These are phyloP conservation scores for Aspergillus sp. DNA, from an alignment of 2,329 filamentous ascomycete species.

Conservation along the genomic window DNA sequence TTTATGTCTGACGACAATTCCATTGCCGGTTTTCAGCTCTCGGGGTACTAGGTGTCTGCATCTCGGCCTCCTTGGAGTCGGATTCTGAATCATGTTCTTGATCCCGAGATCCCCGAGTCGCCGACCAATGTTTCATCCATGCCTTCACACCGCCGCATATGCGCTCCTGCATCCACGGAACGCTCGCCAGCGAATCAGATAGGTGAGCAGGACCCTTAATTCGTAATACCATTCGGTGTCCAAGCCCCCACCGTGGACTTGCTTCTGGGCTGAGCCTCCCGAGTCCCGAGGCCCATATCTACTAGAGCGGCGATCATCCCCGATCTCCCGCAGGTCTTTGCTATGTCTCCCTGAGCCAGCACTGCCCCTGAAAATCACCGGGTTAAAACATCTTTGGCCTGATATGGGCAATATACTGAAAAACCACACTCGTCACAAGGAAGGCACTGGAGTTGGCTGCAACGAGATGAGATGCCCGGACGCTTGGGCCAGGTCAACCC, in stretches of 20 bases:
- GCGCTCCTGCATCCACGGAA: not conserved
- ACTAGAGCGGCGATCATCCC: not conserved
- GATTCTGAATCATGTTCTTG: not conserved
- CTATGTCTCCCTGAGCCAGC: not conserved
- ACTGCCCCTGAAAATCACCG: not conserved
- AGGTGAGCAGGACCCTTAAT: not conserved
- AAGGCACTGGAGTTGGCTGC: not conserved
- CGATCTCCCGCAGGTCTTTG: not conserved
- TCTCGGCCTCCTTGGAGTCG: not conserved
- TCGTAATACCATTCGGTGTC: not conserved
- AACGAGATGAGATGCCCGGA: not conserved
- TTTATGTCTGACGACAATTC: not conserved
- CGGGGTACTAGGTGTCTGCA: not conserved
- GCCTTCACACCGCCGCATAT: not conserved
- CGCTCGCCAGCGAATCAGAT: not conserved
- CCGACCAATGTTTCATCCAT: slow-evolving; percentile 4
- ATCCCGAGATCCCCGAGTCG: slow-evolving; percentile 12
- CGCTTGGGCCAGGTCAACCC: not conserved
- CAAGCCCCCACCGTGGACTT: too few relatives aligned
- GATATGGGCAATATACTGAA: not conserved
- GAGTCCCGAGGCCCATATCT: not conserved
- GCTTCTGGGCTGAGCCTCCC: too few relatives aligned
- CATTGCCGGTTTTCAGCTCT: not conserved
- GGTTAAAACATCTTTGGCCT: not conserved
- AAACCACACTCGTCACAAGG: not conserved